Evolutionary conservation across 768 basidiomycete species (phyloP), one percentile per base, ranked within the genome.

Genomic region (Mycena floridula): DNA sequence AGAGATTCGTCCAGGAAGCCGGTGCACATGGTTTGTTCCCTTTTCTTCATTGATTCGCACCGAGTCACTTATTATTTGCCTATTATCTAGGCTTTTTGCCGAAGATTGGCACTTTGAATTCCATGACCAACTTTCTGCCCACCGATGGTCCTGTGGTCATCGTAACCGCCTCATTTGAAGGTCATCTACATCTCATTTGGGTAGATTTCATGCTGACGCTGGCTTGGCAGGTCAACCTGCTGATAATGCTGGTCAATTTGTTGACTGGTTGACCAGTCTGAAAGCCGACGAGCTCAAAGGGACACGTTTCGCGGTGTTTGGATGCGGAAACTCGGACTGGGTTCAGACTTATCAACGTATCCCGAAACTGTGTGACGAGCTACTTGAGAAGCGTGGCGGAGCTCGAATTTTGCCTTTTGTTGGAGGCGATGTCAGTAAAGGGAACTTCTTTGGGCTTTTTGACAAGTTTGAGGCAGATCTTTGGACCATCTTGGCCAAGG

Each of bases 311-410:
- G 68, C 67, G 2, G 70, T 76, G 20, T 75, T 76, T 42, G 74
- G 73, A 2, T 73, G 71, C 48, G 74, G 74, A 4, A 70, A 76
- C 55, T 61, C 59, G 35, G 74, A 76, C 49, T 76, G 74, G 73
- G 62, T 62, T 15, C 52, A 60, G 26, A 74, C 73, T 3, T 76
- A 62, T 55, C 72, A 74, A 52, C 63, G 65, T 13, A 66, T 76
- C 21, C 74, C 74, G 2, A 64, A 25, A 26, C 52, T 70, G 6
- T 55, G 67, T 45, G 73, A 75, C 51, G 53, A 57, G n/a, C 25
- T 50, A 21, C 45, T 59, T 15, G 59, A 69, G 18, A 56, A 54
- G 25, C 56, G 54, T 37, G 73, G 73, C 1, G 73, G 54, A 5
- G 55, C 55, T 41, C 52, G 68, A 15, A 54, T 76, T 9, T 37